Evolutionary conservation across 1,139 yeast genomes (phyloP).

Genomic region (Yarrowia galli): DNA sequence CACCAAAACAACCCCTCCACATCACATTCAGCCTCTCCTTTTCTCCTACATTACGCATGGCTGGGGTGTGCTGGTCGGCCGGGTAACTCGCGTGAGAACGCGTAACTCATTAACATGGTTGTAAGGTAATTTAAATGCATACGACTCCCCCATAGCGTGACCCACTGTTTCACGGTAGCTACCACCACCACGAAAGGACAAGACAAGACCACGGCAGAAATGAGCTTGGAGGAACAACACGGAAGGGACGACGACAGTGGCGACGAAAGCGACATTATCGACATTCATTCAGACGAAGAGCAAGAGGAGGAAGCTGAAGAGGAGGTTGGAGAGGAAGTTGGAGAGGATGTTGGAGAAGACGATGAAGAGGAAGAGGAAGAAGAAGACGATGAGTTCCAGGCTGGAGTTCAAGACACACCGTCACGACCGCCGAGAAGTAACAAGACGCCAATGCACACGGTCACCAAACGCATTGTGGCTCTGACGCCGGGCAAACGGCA

Average conservation of each 20-base stretch:
- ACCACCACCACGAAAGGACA: background rate
- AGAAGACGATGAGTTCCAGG: background rate
- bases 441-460: conserved; percentile 30
- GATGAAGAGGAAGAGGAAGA: background rate
- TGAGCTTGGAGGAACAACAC: background rate
- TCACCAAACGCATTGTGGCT: conserved; percentile 34
- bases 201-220: background rate
- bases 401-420: conserved; percentile 3
- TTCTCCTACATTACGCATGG: conserved; percentile 7
- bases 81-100: conserved; percentile 33
- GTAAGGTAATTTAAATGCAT: conserved; percentile 16
- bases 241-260: conserved; percentile 20
- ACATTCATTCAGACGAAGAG: conserved; percentile 17
- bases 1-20: background rate
- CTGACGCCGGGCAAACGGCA: conserved; percentile 31
- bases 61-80: conserved; percentile 17
- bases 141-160: background rate
- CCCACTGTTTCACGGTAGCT: no score
- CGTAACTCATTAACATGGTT: conserved; percentile 27
- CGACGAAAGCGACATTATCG: conserved; percentile 28
- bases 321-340: background rate
- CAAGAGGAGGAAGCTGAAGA: background rate
- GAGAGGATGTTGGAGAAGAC: background rate
- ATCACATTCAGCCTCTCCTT: background rate
- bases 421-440: conserved; percentile 20